phyloP scores from a whole-genome alignment of 345 rosid species.

The Nephelium lappaceum region DNA sequence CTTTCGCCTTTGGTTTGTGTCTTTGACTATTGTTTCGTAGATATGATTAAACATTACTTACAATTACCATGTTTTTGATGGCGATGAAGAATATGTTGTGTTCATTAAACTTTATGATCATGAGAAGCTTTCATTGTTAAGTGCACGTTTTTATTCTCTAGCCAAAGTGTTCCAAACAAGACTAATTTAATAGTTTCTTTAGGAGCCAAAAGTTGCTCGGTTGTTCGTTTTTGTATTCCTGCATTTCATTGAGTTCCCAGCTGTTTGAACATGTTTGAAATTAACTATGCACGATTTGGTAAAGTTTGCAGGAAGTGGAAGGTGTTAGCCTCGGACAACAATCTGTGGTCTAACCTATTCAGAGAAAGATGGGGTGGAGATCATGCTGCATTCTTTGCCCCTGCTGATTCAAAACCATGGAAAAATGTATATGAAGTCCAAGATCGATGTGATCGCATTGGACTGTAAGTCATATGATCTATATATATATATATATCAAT shows the following conservation, averaged over 20 bases:
- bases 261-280: neutral
- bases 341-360: slow-evolving; percentile 52
- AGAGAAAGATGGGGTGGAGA: slow-evolving; percentile 63
- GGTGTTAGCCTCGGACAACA: slow-evolving; percentile 43
- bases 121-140: no score
- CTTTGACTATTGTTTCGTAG: no score
- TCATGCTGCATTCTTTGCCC: slow-evolving; percentile 42
- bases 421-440: slow-evolving; percentile 57
- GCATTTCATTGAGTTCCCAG: neutral
- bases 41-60: no score
- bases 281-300: slow-evolving; percentile 3
- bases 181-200: neutral
- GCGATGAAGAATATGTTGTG: no score
- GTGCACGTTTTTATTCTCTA: no score
- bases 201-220: neutral
- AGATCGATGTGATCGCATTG: slow-evolving; percentile 61
- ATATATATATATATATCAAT: neutral
- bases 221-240: no score
- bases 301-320: slow-evolving; percentile 70
- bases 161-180: no score
- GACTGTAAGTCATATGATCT: slow-evolving; percentile 42
- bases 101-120: no score
- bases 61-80: no score
- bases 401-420: slow-evolving; percentile 47
- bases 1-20: no score